A percentile compares a stretch with the other conserved stretches of the same genome.
These are phyloP conservation scores for Diplosphaera chodatii DNA, from an alignment of 139 green algal genomes.

Conservation along the genomic window DNA sequence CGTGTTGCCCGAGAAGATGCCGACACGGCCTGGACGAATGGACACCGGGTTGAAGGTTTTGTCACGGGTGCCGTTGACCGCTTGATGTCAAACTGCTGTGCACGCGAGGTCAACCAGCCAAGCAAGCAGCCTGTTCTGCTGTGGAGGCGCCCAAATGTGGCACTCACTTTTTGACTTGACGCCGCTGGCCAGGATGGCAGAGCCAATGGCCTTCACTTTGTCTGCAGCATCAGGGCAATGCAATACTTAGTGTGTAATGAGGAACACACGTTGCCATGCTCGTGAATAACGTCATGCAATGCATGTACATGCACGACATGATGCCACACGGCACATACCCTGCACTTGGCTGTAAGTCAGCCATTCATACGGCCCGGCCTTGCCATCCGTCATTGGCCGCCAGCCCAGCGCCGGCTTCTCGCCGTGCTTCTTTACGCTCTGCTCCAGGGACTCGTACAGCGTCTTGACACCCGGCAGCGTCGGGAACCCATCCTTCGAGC, in stretches of 20 bases:
- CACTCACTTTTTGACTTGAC: slow-evolving; percentile 11
- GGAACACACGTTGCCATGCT: too few relatives aligned
- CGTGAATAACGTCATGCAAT: too few relatives aligned
- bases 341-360: slow-evolving; percentile 49
- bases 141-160: too few relatives aligned
- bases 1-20: slow-evolving; percentile 69
- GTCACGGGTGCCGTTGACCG: too few relatives aligned
- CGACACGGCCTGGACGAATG: slow-evolving; percentile 22
- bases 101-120: too few relatives aligned
- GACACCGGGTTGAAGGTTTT: too few relatives aligned
- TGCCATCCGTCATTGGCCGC: slow-evolving; percentile 27
- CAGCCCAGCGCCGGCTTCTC: slow-evolving; percentile 33
- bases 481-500: slow-evolving; percentile 55
- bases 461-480: slow-evolving; percentile 46
- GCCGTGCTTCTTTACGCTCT: slow-evolving; percentile 37
- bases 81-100: too few relatives aligned
- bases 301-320: too few relatives aligned
- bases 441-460: slow-evolving; percentile 70
- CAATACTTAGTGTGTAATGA: too few relatives aligned
- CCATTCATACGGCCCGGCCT: slow-evolving; percentile 26
- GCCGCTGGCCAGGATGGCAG: slow-evolving; percentile 19
- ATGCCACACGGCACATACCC: too few relatives aligned
- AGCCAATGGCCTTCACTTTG: slow-evolving; percentile 26
- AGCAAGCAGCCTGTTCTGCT: too few relatives aligned
- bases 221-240: slow-evolving; percentile 6